Evolutionary conservation across 2,329 filamentous ascomycete species (phyloP), one percentile per base, ranked within the genome.

Genomic region (Pestalotiopsis sp.): DNA sequence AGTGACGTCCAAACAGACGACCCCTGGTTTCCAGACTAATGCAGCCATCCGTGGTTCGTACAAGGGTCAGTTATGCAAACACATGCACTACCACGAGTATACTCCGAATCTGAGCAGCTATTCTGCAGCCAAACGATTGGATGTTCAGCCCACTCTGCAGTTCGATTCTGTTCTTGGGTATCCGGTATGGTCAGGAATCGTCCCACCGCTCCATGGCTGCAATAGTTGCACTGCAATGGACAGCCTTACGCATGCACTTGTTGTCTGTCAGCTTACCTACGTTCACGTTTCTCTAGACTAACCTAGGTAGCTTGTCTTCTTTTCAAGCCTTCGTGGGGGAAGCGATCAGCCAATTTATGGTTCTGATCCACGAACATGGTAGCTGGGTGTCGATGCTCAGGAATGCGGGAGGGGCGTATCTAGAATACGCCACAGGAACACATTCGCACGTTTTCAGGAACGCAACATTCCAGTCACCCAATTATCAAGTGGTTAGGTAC

Each of bases 1-100:
- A 35, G 24, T 61, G 58, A 68, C 67, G 67, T 68, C 52, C 67
- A 67, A 68, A 68, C 67, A 68, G 65, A 59, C 67, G 64, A 26
- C 60, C 64, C 64, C 26, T 57, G 60, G 24, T 39, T 39, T 9
- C 30, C 57, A 57, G 64, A 56, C 67, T 68, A 68, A 68, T 65
- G 67, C 67, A 61, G 39, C 56, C 64, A 56, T 26, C 67, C 67
- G 67, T 44, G 4, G 58, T 64, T 65, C 64, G n/a, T 68, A 58
- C 64, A 63, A 26, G 65, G 65, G 20, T 62, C 6, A 48, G 20
- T 20, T 7, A 22, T 52, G 57, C 65, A 63, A 62, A 62, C 65
- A 67, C 13, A 30, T 67, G 59, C 40, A 61, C 62, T 44, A 39
- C 22, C 39, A 55, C 38, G 24, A 35, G 26, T 20, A 61, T 35